Evolutionary conservation across 768 basidiomycete genomes (phyloP).

Genomic region (Lentinula sp.): DNA sequence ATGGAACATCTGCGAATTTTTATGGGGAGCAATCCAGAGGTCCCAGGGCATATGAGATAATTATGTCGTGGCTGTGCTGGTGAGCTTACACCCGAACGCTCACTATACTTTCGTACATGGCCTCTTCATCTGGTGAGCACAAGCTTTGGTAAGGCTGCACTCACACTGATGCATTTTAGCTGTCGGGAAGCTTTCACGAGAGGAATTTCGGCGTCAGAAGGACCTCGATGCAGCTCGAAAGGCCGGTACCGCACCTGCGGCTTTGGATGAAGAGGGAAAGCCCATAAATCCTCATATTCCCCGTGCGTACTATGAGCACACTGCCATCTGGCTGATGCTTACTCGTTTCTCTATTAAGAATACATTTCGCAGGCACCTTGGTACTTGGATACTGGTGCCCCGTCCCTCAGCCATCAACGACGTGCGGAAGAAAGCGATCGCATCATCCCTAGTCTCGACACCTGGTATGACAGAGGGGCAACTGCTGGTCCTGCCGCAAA

Average conservation of each 20-base stretch:
- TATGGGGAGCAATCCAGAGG: not conserved
- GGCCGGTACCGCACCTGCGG: conserved; percentile 96
- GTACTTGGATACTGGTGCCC: conserved; percentile 94
- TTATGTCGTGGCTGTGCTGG: not conserved
- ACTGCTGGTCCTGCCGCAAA: conserved; percentile 88
- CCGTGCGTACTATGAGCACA: conserved; percentile 45
- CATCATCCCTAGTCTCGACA: conserved; percentile 64
- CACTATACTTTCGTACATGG: not conserved
- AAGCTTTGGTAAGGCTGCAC: not conserved
- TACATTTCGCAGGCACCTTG: conserved; percentile 99
- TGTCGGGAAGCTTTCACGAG: conserved; percentile 82
- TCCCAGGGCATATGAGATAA: not conserved
- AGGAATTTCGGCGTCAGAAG: conserved; percentile 93
- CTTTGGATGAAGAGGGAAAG: conserved; percentile 89
- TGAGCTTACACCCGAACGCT: not conserved
- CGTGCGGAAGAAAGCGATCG: conserved; percentile 57
- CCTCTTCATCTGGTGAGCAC: conserved; percentile 4
- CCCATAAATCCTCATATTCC: conserved; percentile 99
- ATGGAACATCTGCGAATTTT: not conserved
- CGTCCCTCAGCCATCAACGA: conserved; percentile 93
- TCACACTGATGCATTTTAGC: not conserved
- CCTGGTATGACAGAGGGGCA: conserved; percentile 87
- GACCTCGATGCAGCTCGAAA: conserved; percentile 98
- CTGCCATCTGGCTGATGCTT: conserved; percentile 5
- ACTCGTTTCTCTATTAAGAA: conserved; percentile 41